Conservation (phyloP, 73 alveolate genomes). For the Blepharisma japonicum region DNA sequence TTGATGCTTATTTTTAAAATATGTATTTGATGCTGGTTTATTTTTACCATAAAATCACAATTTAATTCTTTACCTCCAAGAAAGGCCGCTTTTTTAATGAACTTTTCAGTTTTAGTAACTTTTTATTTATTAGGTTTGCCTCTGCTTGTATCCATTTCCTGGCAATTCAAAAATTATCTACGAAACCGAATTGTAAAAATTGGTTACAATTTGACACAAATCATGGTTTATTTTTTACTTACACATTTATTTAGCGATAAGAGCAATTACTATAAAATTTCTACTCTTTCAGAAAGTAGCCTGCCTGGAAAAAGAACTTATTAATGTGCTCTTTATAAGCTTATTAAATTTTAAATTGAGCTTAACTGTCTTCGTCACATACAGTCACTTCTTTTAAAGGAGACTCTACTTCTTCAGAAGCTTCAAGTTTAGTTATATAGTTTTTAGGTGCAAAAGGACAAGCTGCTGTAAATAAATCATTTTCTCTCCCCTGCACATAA, state of each 20-base stretch:
- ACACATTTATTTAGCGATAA: conserved; percentile 1
- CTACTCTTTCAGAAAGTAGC: conserved; percentile 10
- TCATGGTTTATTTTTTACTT: neutral
- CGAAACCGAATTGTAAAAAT: neutral
- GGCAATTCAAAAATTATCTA: neutral
- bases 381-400: too few species aligned
- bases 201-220: neutral
- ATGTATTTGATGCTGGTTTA: neutral
- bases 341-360: too few species aligned
- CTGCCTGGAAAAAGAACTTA: neutral
- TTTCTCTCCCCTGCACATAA: neutral
- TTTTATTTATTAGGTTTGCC: neutral
- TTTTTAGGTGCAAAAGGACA: too few species aligned
- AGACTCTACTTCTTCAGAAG: too few species aligned
- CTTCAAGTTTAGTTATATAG: too few species aligned
- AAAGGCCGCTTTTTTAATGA: neutral
- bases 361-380: too few species aligned
- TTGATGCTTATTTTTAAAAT: neutral
- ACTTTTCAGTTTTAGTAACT: neutral
- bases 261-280: conserved; percentile 17
- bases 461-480: too few species aligned
- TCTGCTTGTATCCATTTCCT: conserved; percentile 19
- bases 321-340: too few species aligned
- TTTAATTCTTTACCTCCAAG: neutral
- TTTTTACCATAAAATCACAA: neutral